Conservation (phyloP, 495 filamentous ascomycete species). For the Aspergillus haitiensis region DNA sequence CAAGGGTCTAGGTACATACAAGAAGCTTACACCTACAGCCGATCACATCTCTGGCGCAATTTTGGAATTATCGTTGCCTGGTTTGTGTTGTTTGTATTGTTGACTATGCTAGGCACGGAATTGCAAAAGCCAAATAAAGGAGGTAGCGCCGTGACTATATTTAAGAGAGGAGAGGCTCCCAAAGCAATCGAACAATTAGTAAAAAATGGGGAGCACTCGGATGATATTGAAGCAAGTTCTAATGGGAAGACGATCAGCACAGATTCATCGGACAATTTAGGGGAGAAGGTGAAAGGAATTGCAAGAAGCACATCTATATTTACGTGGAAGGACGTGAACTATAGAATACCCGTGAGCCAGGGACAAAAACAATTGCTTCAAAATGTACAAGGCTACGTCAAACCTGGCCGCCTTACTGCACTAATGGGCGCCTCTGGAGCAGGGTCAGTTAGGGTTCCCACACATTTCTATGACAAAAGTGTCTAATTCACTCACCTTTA, state of each 20-base stretch:
- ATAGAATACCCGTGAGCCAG: slow-evolving; percentile 64
- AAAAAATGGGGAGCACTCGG: slow-evolving; percentile 29
- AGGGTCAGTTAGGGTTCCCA: slow-evolving; percentile 39
- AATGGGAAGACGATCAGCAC: slow-evolving; percentile 29
- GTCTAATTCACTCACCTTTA: slow-evolving; percentile 13
- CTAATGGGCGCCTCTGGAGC: slow-evolving; percentile 68
- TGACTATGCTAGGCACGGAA: slow-evolving; percentile 67
- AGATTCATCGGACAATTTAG: slow-evolving; percentile 25
- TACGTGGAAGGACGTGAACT: slow-evolving; percentile 78
- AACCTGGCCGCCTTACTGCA: slow-evolving; percentile 70
- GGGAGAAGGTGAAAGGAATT: slow-evolving; percentile 41
- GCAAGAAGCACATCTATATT: slow-evolving; percentile 65
- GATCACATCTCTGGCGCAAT: slow-evolving; percentile 63
- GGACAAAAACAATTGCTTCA: slow-evolving; percentile 59
- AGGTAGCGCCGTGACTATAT: slow-evolving; percentile 68
- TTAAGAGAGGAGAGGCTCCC: slow-evolving; percentile 62
- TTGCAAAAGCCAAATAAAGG: slow-evolving; percentile 69
- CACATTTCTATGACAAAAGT: background rate
- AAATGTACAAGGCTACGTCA: slow-evolving; percentile 68
- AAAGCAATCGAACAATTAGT: slow-evolving; percentile 50
- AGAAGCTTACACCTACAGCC: slow-evolving; percentile 53
- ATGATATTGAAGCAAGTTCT: slow-evolving; percentile 52
- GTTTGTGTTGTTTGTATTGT: slow-evolving; percentile 52
- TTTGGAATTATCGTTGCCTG: slow-evolving; percentile 61
- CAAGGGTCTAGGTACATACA: slow-evolving; percentile 53